Base-by-base conservation (phyloP, 2,329 filamentous ascomycete genomes). In the Ambrosiella cleistominuta region DNA sequence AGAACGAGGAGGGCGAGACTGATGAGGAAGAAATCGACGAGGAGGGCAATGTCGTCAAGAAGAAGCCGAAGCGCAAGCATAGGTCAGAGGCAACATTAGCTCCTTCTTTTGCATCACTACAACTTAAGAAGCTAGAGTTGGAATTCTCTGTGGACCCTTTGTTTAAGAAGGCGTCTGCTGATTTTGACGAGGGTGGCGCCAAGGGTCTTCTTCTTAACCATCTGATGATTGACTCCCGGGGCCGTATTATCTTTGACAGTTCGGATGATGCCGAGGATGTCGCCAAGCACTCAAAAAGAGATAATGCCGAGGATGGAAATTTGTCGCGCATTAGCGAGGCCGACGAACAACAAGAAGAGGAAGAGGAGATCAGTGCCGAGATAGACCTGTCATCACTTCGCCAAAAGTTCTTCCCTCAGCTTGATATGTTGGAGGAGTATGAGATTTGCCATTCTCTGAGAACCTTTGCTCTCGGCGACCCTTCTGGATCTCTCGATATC, bases 141-240 rank as follows among this genome's bases (percentile, higher is more conserved):
- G 93, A 98, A 66, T 96, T 98, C 63, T 83, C 90, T 0, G 91
- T 98, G 4, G 93, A 98, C 66, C 93, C 93, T 1, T 72, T 98
- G n/a, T 98, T 98, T 78, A 98, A 98, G 68, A 98, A 98, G 67
- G 91, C 91, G 0, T 95, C 91, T 5, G 93, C 93, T 49, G 93
- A 98, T 72, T 98, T 98, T 63, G 93, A 98, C 67, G 93, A 98
- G 72, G 93, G 93, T 17, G 93, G 93, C 59, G 93, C 93, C 59
- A 98, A 97, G 70, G 93, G 93, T 17, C 75, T 98, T 47, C 76
- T 98, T 17, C 77, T 98, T 38, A 98, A 98, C 66, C 91, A 98
- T 70, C 76, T 98, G n/a, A 88, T 91, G 66, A 96, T 98, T 63
- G 93, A 98, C 69, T 80, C 81, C 1, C 82, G 88, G 63, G 93